Conservation (phyloP, 208 protist species). For the Trypanosoma congolense region DNA sequence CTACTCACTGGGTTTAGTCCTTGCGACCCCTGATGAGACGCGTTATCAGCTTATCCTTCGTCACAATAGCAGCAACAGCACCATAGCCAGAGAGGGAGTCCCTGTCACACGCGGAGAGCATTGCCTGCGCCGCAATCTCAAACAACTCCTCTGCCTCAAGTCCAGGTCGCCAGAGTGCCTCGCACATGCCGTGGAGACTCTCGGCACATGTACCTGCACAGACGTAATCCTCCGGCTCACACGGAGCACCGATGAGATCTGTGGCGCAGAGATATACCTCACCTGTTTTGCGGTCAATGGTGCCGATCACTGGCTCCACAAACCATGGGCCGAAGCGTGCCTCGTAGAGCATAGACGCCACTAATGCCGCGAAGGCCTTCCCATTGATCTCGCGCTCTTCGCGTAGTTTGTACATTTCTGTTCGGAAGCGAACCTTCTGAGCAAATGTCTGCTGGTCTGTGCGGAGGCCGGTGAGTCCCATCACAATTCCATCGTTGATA, state of each 20-base stretch:
- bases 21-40: constrained; percentile 87
- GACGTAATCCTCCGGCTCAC: constrained; percentile 95
- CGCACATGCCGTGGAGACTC: constrained; percentile 97
- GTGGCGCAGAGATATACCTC: constrained; percentile 94
- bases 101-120: constrained; percentile 95
- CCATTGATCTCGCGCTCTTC: constrained; percentile 88
- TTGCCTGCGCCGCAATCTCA: constrained; percentile 92
- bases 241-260: constrained; percentile 95
- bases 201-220: constrained; percentile 94
- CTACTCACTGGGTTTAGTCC: constrained; percentile 68
- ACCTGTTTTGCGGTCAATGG: constrained; percentile 90
- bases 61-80: constrained; percentile 90
- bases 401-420: constrained; percentile 87
- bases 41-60: constrained; percentile 70
- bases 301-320: constrained; percentile 96
- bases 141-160: constrained; percentile 96
- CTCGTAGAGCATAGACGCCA: constrained; percentile 89
- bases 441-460: constrained; percentile 96
- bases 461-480: constrained; percentile 95
- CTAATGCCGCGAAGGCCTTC: constrained; percentile 76
- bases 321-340: constrained; percentile 98
- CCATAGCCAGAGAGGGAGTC: constrained; percentile 98
- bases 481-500: constrained; percentile 92
- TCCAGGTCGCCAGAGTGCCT: constrained; percentile 94
- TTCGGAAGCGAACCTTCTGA: constrained; percentile 83